Evolutionary conservation across 208 protist species (phyloP), one percentile per base, ranked within the genome.

Genomic region (Crithidia thermophila): DNA sequence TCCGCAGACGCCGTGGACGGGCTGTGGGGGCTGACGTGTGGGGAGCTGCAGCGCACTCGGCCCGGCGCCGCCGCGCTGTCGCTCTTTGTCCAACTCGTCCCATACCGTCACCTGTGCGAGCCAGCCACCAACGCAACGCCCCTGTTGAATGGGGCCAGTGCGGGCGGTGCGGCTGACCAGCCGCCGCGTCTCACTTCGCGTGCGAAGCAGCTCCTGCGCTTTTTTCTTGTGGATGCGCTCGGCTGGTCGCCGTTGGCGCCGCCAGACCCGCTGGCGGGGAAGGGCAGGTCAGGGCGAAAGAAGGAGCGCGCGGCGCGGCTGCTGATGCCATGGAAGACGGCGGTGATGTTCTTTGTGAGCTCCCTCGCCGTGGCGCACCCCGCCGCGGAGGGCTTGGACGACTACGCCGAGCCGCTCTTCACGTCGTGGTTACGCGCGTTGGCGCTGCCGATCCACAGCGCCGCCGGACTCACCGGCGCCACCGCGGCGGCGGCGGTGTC

Each of bases 391-490:
- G 72, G 82, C 43, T 67, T 91, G 43, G 76, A 86, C 59, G 75
- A 46, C 11, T 88, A 85, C 57, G 86, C 90, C 10, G 90, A 93
- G 67, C 79, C 86, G 11, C 62, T 91, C 37, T 95, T 93, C 72
- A 85, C 82, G 0, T 43, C 68, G 36, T 67, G 88, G 59, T 69
- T 91, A 18, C 58, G 39, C 36, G 47, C 68, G 9, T 36, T 93
- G 33, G 28, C 71, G 23, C 72, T 91, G 33, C 83, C 82, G 43
- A 80, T 75, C 33, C 59, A 34, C 23, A 77, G 55, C 25, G 14
- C 40, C 39, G 62, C 49, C 27, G 52, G 61, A 10, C 34, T 67
- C 27, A 42, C 51, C 4, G 68, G 59, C n/a, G 39, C 59, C 6
- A 37, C 68, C 3, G 55, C 58, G 10, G 59, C 58, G 28, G 56